Base-by-base conservation (phyloP, 192 early-diverging fungal species). In the Coemansia sp. region DNA sequence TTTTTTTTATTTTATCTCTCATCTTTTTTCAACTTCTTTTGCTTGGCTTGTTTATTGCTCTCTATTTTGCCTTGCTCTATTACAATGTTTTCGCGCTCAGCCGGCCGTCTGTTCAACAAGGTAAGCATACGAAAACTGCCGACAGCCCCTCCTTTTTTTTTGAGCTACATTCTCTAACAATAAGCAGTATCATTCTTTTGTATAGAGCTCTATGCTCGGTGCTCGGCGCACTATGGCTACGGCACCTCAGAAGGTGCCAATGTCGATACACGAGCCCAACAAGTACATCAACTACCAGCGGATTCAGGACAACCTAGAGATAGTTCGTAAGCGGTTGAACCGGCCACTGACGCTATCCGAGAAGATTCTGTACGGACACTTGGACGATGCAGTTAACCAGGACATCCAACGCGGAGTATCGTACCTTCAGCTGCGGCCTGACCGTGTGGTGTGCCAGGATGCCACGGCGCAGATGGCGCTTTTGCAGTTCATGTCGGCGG, bases 391-490 rank as follows among this genome's bases (percentile, higher is more conserved):
- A 8, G 46, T 21, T 93, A 2, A 73, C 81, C 15, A 85, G 84
- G 48, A 68, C 70, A 66, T 79, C 85, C 38, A 67, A 70, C 58
- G 81, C 87, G 97, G 96, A 55, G 87, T 90, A 68, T 90, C 89
- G 4, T 99, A 98, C 69, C 83, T 99, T 34, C 96, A 98, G 82
- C 80, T 99, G 63, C 86, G 84, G 14, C 96, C 96, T 4, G 96
- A 98, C 87, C 93, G 96, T 65, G 96, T 98, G 53, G 97, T 95
- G 46, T 96, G 96, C 94, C 97, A 99, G 79, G 92, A 94, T 72
- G 92, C 92, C 17, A 91, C 91, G 31, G 91, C 92, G 5, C 92
- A 96, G 71, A 98, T 97, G 94, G 97, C 95, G 32, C 85, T 99
- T 45, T 84, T 99, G 46, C 97, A 99, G 77, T 99, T 99, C 82